A percentile compares a stretch with the other conserved stretches of the same genome.
phyloP scores from a whole-genome alignment of 192 early-diverging fungal species.

The Rhizoclosmatium sp. region DNA sequence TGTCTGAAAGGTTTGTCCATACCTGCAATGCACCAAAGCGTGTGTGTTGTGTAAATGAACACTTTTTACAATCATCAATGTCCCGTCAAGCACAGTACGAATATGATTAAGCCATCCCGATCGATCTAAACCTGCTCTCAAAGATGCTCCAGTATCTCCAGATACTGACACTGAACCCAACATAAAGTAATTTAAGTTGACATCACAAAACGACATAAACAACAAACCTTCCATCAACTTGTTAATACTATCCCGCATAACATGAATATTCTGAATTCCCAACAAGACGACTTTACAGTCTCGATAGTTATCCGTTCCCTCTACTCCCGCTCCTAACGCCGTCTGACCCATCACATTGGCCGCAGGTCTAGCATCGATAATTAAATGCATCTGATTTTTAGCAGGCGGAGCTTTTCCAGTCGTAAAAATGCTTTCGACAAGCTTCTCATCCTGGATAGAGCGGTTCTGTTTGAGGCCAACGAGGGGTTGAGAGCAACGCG shows the following conservation, averaged over 20 bases:
- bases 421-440: constrained; percentile 90
- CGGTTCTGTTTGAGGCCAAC: constrained; percentile 94
- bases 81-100: constrained; percentile 79
- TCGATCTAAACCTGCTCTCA: constrained; percentile 59
- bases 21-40: constrained; percentile 93
- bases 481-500: constrained; percentile 93
- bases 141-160: constrained; percentile 18
- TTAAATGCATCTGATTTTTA: constrained; percentile 67
- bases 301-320: constrained; percentile 92
- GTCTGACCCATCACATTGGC: constrained; percentile 94
- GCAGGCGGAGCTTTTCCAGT: constrained; percentile 56
- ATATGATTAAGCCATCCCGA: constrained; percentile 93
- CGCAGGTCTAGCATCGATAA: constrained; percentile 94
- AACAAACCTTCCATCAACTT: constrained; percentile 81
- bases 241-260: constrained; percentile 89
- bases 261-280: constrained; percentile 98
- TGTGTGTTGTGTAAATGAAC: constrained; percentile 80
- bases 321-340: constrained; percentile 92
- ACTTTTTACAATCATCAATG: constrained; percentile 78
- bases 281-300: constrained; percentile 86
- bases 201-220: constrained; percentile 12
- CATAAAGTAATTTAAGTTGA: background rate
- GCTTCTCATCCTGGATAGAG: constrained; percentile 96
- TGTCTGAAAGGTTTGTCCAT: background rate
- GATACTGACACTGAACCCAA: constrained; percentile 13